A percentile compares a stretch with the other conserved stretches of the same genome.
phyloP scores from a whole-genome alignment of 179 eudicot species.

The Sideroxylon spinosum region DNA sequence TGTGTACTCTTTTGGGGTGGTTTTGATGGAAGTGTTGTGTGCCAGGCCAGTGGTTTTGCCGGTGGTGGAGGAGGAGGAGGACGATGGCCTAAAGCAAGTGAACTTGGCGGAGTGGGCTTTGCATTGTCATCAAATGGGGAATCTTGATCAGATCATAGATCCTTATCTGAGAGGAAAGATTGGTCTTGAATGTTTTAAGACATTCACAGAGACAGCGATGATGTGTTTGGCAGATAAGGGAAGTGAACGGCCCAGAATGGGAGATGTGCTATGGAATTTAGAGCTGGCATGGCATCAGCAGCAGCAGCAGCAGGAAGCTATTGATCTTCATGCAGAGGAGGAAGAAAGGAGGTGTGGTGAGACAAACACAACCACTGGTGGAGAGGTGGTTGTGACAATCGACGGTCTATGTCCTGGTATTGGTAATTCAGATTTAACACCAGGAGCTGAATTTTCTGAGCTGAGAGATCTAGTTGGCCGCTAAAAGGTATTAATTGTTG shows the following conservation, averaged over 20 bases:
- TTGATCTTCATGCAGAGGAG: not conserved
- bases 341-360: not conserved
- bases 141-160: not conserved
- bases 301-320: conserved; percentile 19
- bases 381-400: not conserved
- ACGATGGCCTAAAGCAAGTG: not conserved
- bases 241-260: conserved; percentile 31
- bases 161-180: conserved; percentile 13
- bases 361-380: not conserved
- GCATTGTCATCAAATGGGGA: conserved; percentile 1
- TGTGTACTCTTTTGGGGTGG: not conserved
- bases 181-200: conserved; percentile 60
- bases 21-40: not conserved
- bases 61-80: not conserved
- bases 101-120: conserved; percentile 5
- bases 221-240: conserved; percentile 37
- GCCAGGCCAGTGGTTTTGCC: not conserved
- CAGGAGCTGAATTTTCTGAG: not conserved
- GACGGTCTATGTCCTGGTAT: not conserved
- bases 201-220: conserved; percentile 33
- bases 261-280: conserved; percentile 36
- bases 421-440: not conserved
- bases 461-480: not conserved
- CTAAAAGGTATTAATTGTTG: not conserved
- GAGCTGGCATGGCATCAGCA: conserved; percentile 23